These are phyloP conservation scores for Colletotrichum nymphaeae DNA, from an alignment of 2,329 filamentous ascomycete species.

Conservation along the genomic window DNA sequence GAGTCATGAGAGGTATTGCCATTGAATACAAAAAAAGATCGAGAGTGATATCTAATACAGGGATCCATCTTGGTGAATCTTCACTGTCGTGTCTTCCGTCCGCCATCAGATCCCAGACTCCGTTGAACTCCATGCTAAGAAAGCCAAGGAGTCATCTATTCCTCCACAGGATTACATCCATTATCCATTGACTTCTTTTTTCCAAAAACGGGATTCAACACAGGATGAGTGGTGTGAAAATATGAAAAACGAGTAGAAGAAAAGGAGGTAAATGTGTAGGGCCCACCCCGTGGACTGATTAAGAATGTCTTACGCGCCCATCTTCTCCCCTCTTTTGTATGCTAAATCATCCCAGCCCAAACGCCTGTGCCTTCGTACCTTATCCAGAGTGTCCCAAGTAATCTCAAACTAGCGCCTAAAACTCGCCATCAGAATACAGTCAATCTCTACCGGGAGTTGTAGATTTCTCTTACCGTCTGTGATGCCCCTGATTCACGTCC, in stretches of 20 bases:
- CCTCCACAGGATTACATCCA: neutral
- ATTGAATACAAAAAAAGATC: neutral
- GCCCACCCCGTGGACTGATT: neutral
- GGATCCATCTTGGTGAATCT: neutral
- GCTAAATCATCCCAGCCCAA: neutral
- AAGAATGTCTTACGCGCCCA: neutral
- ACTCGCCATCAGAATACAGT: neutral
- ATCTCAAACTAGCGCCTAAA: neutral
- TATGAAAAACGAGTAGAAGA: neutral
- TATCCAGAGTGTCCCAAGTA: too few relatives aligned
- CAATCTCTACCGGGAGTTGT: neutral
- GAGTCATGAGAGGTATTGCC: neutral
- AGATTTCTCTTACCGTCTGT: neutral
- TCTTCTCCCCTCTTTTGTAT: neutral
- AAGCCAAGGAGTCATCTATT: neutral
- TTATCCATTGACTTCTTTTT: neutral
- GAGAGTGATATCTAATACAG: neutral
- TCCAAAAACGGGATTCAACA: neutral
- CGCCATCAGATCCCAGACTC: neutral
- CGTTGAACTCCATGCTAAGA: neutral
- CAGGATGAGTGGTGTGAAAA: neutral
- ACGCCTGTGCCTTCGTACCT: too few relatives aligned
- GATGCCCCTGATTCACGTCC: conserved; percentile 7
- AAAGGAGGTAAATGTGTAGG: neutral
- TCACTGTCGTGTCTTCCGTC: neutral